Percentiles rank a stretch among this genome's conserved stretches.
Evolutionary conservation across 768 basidiomycete species (phyloP).

Genomic region (Cystofilobasidium capitatum): DNA sequence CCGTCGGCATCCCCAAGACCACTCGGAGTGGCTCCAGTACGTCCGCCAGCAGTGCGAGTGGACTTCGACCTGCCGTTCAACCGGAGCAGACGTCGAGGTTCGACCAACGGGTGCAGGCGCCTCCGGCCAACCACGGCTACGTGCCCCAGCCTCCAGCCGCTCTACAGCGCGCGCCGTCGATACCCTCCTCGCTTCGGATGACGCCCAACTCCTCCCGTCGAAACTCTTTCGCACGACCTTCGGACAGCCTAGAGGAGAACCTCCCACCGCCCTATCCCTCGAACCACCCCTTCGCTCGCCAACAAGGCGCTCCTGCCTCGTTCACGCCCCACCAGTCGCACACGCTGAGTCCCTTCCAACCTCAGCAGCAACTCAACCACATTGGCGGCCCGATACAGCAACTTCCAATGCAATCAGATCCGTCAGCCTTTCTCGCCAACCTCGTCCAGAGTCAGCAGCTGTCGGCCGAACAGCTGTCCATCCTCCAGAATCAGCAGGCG

Average conservation of each 20-base stretch:
- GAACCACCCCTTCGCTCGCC: neutral
- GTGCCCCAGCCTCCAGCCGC: neutral
- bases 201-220: constrained; percentile 5
- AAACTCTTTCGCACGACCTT: neutral
- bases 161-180: neutral
- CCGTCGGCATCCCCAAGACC: neutral
- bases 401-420: neutral
- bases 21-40: neutral
- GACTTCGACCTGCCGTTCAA: neutral
- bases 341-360: neutral
- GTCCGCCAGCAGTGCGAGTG: neutral
- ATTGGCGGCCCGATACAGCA: too few relatives aligned
- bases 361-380: neutral
- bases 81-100: neutral
- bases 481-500: neutral
- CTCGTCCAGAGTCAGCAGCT: too few relatives aligned
- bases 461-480: too few relatives aligned
- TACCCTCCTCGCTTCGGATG: neutral
- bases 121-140: neutral
- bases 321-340: neutral
- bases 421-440: neutral
- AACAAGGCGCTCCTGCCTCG: neutral
- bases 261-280: constrained; percentile 1
- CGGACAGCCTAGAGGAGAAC: neutral
- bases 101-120: neutral